phyloP scores from a whole-genome alignment of 768 basidiomycete species.

The Sarcodon sp. region DNA sequence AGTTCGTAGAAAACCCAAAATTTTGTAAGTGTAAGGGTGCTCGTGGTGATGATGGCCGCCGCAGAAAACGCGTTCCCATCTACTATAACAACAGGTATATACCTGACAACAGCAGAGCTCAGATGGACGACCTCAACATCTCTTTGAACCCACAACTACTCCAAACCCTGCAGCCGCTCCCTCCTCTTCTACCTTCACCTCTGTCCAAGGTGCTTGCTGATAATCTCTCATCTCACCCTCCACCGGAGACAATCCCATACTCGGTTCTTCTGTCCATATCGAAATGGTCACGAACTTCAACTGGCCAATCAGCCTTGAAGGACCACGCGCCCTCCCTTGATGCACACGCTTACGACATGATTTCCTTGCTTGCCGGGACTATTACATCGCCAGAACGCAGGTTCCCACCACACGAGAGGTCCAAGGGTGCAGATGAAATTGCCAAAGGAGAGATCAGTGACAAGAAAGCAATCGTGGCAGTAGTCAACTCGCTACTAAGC shows the following conservation, averaged over 20 bases:
- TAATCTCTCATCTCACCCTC: neutral
- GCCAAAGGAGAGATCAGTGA: conserved; percentile 34
- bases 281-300: conserved; percentile 50
- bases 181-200: conserved; percentile 29
- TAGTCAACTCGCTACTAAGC: conserved; percentile 64
- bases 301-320: conserved; percentile 24
- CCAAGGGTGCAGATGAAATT: conserved; percentile 18
- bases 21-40: neutral
- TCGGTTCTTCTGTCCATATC: conserved; percentile 44
- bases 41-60: neutral
- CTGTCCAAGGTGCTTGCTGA: conserved; percentile 13
- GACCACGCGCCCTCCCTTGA: conserved; percentile 32
- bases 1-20: neutral
- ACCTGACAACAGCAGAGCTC: neutral
- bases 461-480: conserved; percentile 50
- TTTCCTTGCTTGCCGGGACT: conserved; percentile 65
- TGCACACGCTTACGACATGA: conserved; percentile 48
- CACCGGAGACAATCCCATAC: conserved; percentile 44
- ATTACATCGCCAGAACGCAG: conserved; percentile 68
- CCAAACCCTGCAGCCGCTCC: conserved; percentile 32
- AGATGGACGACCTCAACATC: conserved; percentile 33
- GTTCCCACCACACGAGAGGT: conserved; percentile 34
- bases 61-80: conserved; percentile 1
- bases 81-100: conserved; percentile 4
- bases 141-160: conserved; percentile 59